A percentile compares a stretch with the other conserved stretches of the same genome.
Conservation (phyloP, 2,329 filamentous ascomycete genomes). For the Fusarium sarcochroum region DNA sequence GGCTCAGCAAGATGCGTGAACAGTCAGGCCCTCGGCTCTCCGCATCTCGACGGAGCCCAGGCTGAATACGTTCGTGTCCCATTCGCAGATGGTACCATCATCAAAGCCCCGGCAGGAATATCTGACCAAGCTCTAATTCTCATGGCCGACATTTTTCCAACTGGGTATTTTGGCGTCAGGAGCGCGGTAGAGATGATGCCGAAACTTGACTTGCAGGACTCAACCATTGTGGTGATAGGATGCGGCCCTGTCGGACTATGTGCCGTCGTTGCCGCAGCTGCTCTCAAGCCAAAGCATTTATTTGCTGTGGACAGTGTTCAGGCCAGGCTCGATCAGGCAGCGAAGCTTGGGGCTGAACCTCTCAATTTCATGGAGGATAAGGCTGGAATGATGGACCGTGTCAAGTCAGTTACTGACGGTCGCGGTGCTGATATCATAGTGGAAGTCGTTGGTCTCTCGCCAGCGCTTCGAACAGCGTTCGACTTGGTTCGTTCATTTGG, state of each 20-base stretch:
- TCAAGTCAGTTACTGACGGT: conserved; percentile 81
- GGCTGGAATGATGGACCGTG: conserved; percentile 74
- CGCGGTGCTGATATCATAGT: conserved; percentile 88
- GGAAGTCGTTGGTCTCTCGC: conserved; percentile 80
- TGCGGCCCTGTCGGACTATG: conserved; percentile 90
- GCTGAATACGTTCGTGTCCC: conserved; percentile 88
- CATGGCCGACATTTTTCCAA: conserved; percentile 95
- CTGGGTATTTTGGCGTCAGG: conserved; percentile 84
- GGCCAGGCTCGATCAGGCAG: conserved; percentile 79
- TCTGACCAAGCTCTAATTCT: conserved; percentile 82
- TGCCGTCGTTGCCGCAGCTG: conserved; percentile 80
- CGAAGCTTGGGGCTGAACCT: conserved; percentile 81
- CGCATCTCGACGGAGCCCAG: conserved; percentile 80
- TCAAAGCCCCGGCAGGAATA: conserved; percentile 76
- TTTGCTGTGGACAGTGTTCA: conserved; percentile 85
- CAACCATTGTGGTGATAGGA: conserved; percentile 84
- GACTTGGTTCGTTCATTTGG: conserved; percentile 80
- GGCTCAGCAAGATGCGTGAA: conserved; percentile 83
- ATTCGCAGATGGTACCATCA: conserved; percentile 81
- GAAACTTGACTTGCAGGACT: conserved; percentile 53
- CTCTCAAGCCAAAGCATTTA: conserved; percentile 80
- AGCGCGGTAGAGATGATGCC: conserved; percentile 79
- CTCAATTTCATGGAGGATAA: conserved; percentile 81
- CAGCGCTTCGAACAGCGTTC: conserved; percentile 78
- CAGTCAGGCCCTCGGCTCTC: conserved; percentile 77